Conservation (phyloP, 2,329 filamentous ascomycete genomes). For the Aureobasidium zeae region DNA sequence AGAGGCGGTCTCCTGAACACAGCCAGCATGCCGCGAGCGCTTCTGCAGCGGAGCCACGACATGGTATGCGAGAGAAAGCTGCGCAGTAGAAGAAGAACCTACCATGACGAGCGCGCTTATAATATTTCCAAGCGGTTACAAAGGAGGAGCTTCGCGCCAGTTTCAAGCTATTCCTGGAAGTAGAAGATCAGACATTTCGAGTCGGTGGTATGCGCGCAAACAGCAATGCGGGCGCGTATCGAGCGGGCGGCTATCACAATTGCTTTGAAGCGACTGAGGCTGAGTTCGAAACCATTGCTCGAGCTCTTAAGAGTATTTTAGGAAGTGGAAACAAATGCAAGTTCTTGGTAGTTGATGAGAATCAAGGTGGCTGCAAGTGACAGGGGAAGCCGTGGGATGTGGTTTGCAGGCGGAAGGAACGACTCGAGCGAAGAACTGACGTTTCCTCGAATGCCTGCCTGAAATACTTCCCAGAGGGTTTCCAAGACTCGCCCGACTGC, state of each 20-base stretch:
- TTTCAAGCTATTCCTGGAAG: slow-evolving; percentile 20
- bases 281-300: too few relatives aligned
- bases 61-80: not conserved
- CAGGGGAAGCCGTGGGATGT: too few relatives aligned
- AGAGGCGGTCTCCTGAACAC: not conserved
- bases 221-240: slow-evolving; percentile 2
- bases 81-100: slow-evolving; percentile 4
- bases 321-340: too few relatives aligned
- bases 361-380: too few relatives aligned
- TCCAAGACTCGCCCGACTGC: too few relatives aligned
- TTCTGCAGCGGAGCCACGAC: not conserved
- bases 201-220: slow-evolving; percentile 7
- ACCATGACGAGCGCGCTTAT: slow-evolving; percentile 19
- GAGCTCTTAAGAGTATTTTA: too few relatives aligned
- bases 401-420: too few relatives aligned
- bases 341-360: too few relatives aligned
- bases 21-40: slow-evolving; percentile 3
- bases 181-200: slow-evolving; percentile 1
- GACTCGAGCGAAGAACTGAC: too few relatives aligned
- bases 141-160: slow-evolving; percentile 24
- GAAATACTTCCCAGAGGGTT: too few relatives aligned
- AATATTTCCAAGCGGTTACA: slow-evolving; percentile 19
- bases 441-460: too few relatives aligned
- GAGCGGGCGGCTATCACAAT: not conserved
- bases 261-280: too few relatives aligned